Percentiles rank a stretch among this genome's conserved stretches.
These are phyloP conservation scores for Penicillium oxalicum DNA, from an alignment of 2,329 filamentous ascomycete genomes.

Conservation along the genomic window DNA sequence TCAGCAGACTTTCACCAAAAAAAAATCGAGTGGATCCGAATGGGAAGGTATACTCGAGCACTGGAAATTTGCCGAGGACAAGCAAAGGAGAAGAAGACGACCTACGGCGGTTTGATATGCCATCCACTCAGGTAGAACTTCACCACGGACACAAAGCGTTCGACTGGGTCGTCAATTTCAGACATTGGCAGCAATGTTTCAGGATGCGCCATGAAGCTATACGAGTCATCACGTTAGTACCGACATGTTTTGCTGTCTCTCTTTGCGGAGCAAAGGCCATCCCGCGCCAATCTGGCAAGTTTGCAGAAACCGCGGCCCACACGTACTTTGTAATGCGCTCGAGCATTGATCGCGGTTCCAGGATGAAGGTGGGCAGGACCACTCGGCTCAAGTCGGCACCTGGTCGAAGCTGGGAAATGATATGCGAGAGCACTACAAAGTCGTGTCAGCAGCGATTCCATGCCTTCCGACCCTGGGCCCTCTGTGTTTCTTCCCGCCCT, in stretches of 20 bases:
- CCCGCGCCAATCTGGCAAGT: neutral
- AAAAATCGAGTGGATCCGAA: too few relatives aligned
- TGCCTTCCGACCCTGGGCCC: too few relatives aligned
- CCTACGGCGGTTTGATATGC: slow-evolving; percentile 96
- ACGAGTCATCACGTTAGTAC: slow-evolving; percentile 1
- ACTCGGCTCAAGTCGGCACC: slow-evolving; percentile 93
- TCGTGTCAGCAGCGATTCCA: neutral
- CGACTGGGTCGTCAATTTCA: slow-evolving; percentile 76
- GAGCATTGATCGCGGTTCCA: slow-evolving; percentile 95
- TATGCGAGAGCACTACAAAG: slow-evolving; percentile 76
- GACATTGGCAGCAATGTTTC: slow-evolving; percentile 89
- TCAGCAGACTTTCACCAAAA: slow-evolving; percentile 1
- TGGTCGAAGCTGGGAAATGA: slow-evolving; percentile 93
- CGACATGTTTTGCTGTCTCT: neutral
- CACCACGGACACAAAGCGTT: slow-evolving; percentile 89
- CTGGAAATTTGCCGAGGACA: neutral
- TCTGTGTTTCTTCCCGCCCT: too few relatives aligned
- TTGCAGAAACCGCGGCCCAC: neutral
- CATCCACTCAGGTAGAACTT: slow-evolving; percentile 98
- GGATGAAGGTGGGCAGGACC: slow-evolving; percentile 92
- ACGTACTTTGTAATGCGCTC: slow-evolving; percentile 96
- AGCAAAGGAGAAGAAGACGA: slow-evolving; percentile 24
- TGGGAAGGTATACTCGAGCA: too few relatives aligned
- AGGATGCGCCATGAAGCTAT: slow-evolving; percentile 97
- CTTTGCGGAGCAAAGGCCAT: too few relatives aligned